Base-by-base conservation (phyloP, 331 rosid genomes). In the Erythrophleum ivorense region DNA sequence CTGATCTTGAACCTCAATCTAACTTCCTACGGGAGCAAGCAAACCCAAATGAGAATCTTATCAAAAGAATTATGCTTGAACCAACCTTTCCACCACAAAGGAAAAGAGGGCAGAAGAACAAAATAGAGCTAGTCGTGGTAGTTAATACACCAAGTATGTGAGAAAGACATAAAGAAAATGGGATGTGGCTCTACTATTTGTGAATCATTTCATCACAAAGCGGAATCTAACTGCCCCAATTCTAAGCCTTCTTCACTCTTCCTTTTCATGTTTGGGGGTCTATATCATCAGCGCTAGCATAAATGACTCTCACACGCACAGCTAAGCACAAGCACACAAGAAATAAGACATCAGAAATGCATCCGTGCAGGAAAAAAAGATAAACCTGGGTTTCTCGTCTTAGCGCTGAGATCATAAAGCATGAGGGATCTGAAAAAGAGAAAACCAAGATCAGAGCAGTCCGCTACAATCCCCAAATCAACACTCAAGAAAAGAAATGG, bases 31-130 rank as follows among this genome's bases (percentile, higher is more conserved):
- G 11, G 71, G 71, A 70, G 69, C 33, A 73, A 83, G 64, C 77
- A 73, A 78, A 73, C 48, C 33, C 86, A 77, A 84, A 67, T 24
- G 11, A 81, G 81, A 87, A 79, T 80, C 77, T 71, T 64, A 62
- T 15, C 66, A 69, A 0, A 82, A 80, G 53, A 49, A n/a, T 66
- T 71, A 71, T 18, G 81, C 70, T 81, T 60, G 48, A 70, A 76
- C 16, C 71, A 13, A 54, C n/a, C 55, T 68, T 78, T 74, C 33
- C 77, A 65, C 24, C 73, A 80, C 70, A 76, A 12, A 80, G 52
- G 34, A 59, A 50, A 67, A 77, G 7, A 49, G 38, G 78, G 57
- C 73, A 60, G 41, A 68, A 73, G 38, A 57, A 40, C 45, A 82
- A 73, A 59, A 31, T 55, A 65, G 43, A 71, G 75, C 18, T 13